Evolutionary conservation across 1,284 basidiomycete species (phyloP).

Genomic region (Fereydounia khargensis): DNA sequence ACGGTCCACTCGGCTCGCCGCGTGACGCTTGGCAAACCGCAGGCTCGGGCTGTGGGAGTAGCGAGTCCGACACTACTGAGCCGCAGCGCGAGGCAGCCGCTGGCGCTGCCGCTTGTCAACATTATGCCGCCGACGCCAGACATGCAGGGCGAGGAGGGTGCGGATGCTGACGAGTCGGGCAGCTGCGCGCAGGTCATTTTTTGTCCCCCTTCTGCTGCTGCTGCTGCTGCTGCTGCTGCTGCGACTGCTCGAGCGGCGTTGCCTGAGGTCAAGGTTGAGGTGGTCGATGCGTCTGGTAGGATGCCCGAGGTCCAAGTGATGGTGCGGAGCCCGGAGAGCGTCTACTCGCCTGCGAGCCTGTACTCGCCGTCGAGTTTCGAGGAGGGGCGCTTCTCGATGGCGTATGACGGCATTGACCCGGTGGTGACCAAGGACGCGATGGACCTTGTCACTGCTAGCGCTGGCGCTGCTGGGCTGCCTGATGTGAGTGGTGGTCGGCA

Average conservation of each 20-base stretch:
- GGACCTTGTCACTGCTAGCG: too few species aligned
- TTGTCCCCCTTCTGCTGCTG: too few species aligned
- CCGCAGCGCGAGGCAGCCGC: constrained; percentile 18
- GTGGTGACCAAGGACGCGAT: constrained; percentile 10
- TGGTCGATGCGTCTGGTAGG: neutral
- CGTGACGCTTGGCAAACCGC: constrained; percentile 30
- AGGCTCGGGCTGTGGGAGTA: constrained; percentile 25
- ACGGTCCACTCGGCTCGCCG: too few species aligned
- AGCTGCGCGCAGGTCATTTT: constrained; percentile 4
- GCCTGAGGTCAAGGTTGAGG: constrained; percentile 3
- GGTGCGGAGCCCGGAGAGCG: constrained; percentile 23
- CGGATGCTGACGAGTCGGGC: constrained; percentile 4
- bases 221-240: too few species aligned
- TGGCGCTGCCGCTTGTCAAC: constrained; percentile 36
- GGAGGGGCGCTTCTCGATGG: constrained; percentile 10
- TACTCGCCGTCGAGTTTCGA: constrained; percentile 13
- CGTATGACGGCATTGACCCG: constrained; percentile 12
- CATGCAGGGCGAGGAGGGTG: constrained; percentile 17
- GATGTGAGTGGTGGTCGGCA: constrained; percentile 1
- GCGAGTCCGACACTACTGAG: constrained; percentile 31
- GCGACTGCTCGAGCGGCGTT: too few species aligned
- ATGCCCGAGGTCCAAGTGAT: too few species aligned
- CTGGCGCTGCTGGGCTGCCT: neutral
- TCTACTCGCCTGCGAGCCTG: constrained; percentile 24
- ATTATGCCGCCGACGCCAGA: constrained; percentile 51